Evolutionary conservation across 306 rosid genomes (phyloP), one percentile per base, ranked within the genome.

Genomic region (Cicer cuneatum): DNA sequence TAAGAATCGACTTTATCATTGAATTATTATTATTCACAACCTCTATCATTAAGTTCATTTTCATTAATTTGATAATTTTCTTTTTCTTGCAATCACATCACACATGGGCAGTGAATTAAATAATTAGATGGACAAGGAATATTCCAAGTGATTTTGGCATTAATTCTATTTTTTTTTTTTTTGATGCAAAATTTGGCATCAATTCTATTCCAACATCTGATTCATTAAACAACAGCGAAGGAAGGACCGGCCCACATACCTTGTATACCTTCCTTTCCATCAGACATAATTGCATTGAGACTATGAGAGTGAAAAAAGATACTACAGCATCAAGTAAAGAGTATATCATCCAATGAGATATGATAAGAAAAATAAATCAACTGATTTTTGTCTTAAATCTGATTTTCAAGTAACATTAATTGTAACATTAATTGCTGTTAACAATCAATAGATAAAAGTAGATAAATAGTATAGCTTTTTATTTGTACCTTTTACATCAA

Each of bases 201-300:
- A 54, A 19, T 78, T 78, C 16, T 70, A 53, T 51, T 40, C 40
- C 51, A 40, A 1, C 29, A 40, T 14, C 39, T 46, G 29, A 59
- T 59, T 43, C 0, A 47, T 47, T 47, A 13, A 37, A 57, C 29
- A 10, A 70, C 64, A 21, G 7, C 57, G 58, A 67, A 16, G 11
- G 45, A 56, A 10, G 62, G 58, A 24, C 56, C 76, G 58, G 14
- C 56, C 81, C 38, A 38, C 71, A 8, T 47, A 13, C 81, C 40
- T 69, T 19, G 54, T 64, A 47, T n/a, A 9, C 69, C 18, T 62
- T 18, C 37, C 63, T 19, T 77, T 68, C 41, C 5, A 2, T 16
- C 19, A 1, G 35, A 16, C 61, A 66, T 56, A 16, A 43, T 54
- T 76, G n/a, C 16, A 57, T 1, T 74, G 53, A 29, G 35, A 29